Conservation (phyloP, 2,329 filamentous ascomycete genomes). For the Calonectria leucothoes region DNA sequence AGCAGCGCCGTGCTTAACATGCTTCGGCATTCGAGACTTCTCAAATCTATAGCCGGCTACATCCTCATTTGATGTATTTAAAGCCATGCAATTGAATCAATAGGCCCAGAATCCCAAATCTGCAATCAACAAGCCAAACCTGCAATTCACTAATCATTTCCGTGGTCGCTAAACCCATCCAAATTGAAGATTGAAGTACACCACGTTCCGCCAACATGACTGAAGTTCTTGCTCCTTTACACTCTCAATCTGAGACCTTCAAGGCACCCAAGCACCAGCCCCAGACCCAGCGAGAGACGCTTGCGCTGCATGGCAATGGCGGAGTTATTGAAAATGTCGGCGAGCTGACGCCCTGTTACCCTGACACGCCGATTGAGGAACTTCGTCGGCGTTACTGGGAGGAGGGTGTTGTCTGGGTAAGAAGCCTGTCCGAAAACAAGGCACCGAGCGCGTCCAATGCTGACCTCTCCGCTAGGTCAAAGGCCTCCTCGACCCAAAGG, state of each 20-base stretch:
- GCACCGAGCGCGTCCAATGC: neutral
- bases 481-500: constrained; percentile 60
- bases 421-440: neutral
- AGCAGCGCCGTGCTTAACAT: neutral
- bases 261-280: neutral
- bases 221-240: neutral
- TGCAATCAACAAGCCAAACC: no score
- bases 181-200: neutral
- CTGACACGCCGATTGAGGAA: constrained; percentile 58
- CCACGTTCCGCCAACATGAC: neutral
- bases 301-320: neutral
- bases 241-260: neutral
- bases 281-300: neutral
- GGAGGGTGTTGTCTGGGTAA: neutral
- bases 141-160: neutral
- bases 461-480: constrained; percentile 55
- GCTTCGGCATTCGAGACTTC: neutral
- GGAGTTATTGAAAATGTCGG: neutral
- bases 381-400: neutral
- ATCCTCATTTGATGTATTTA: neutral
- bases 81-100: neutral
- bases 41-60: neutral
- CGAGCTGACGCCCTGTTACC: constrained; percentile 48
- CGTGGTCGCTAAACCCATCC: neutral
- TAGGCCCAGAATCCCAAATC: neutral